These are phyloP conservation scores for Monilinia polystroma DNA, from an alignment of 2,329 filamentous ascomycete genomes.

Conservation along the genomic window DNA sequence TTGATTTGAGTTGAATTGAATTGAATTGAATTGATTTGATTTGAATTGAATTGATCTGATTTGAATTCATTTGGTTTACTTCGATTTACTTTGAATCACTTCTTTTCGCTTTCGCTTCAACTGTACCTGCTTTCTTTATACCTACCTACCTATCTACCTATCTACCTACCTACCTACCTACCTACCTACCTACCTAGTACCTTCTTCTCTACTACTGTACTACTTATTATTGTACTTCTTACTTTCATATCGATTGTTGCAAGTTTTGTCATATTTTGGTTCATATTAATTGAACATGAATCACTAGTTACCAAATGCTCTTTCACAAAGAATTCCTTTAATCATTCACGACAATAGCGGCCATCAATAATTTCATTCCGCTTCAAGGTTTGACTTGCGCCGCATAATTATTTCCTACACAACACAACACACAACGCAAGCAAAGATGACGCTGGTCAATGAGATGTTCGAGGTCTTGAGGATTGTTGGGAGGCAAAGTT, in stretches of 20 bases:
- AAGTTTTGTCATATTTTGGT: not conserved
- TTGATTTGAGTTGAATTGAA: too few relatives aligned
- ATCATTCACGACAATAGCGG: conserved; percentile 17
- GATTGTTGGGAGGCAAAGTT: conserved; percentile 31
- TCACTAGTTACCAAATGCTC: conserved; percentile 14
- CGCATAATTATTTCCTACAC: not conserved
- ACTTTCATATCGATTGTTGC: not conserved
- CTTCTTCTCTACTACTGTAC: not conserved
- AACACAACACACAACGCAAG: not conserved
- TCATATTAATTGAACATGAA: not conserved
- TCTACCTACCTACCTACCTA: too few relatives aligned
- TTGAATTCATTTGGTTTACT: not conserved
- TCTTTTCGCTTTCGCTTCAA: not conserved
- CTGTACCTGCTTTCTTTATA: not conserved
- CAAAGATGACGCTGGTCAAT: conserved; percentile 34
- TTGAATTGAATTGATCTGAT: too few relatives aligned
- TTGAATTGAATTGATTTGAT: not conserved
- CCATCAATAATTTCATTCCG: conserved; percentile 8
- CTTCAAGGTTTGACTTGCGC: not conserved
- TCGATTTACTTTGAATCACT: not conserved
- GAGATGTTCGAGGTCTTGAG: conserved; percentile 35
- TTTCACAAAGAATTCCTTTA: not conserved
- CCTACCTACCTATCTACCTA: not conserved
- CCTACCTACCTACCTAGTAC: not conserved
- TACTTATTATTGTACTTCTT: not conserved